phyloP scores from a whole-genome alignment of 2,329 filamentous ascomycete genomes.

The Sarocladium oryzae region DNA sequence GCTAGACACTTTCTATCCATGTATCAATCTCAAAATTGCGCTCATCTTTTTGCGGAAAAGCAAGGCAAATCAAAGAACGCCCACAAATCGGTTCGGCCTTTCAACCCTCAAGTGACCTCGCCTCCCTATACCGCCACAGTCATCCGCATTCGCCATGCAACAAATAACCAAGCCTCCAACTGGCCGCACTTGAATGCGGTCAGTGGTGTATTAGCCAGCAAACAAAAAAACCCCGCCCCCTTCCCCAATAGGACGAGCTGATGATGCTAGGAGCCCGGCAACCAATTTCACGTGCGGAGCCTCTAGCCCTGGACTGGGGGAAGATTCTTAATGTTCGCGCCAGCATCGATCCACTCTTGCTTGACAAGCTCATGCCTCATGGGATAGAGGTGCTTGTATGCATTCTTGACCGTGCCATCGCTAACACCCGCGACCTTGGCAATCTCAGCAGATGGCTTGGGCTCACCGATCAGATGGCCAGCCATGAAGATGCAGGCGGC shows the following conservation, averaged over 20 bases:
- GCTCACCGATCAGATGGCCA: conserved; percentile 74
- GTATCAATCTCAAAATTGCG: background rate
- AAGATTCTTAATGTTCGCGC: conserved; percentile 54
- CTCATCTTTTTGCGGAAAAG: background rate
- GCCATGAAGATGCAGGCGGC: conserved; percentile 97
- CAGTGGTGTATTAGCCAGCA: too few species aligned
- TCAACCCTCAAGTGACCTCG: background rate
- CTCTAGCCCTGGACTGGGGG: conserved; percentile 4
- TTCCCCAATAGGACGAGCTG: too few species aligned
- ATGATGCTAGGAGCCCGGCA: too few species aligned
- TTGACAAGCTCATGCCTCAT: conserved; percentile 69
- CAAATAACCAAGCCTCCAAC: too few species aligned
- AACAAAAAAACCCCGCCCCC: too few species aligned
- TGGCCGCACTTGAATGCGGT: too few species aligned
- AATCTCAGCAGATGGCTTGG: conserved; percentile 79
- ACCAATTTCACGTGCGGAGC: background rate
- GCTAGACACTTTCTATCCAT: too few species aligned
- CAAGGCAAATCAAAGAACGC: background rate
- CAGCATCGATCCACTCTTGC: conserved; percentile 65
- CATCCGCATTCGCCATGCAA: background rate
- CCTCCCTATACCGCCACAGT: background rate
- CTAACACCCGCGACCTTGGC: conserved; percentile 80
- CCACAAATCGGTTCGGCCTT: background rate
- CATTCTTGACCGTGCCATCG: conserved; percentile 93
- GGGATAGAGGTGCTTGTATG: conserved; percentile 81